These are phyloP conservation scores for Scedosporium dehoogii DNA, from an alignment of 2,329 filamentous ascomycete species.

Conservation along the genomic window DNA sequence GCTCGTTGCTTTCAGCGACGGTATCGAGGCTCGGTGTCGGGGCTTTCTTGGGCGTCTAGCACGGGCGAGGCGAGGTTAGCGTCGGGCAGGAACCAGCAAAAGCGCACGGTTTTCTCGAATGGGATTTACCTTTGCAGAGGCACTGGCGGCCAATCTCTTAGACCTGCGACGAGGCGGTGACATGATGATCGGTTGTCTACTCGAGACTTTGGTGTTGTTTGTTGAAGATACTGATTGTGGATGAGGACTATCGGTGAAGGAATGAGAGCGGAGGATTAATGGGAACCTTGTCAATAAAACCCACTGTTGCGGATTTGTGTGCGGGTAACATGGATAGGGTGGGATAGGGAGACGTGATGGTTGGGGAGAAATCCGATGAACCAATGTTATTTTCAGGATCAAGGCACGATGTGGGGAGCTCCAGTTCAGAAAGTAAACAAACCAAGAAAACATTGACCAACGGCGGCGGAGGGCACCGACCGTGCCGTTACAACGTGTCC, in stretches of 20 bases:
- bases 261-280: not conserved
- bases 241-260: not conserved
- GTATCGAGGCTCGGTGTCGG: slow-evolving; percentile 24
- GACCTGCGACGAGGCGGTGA: slow-evolving; percentile 33
- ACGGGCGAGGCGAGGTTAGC: not conserved
- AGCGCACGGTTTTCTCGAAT: not conserved
- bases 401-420: slow-evolving; percentile 5
- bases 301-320: not conserved
- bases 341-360: not conserved
- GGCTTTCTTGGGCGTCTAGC: slow-evolving; percentile 1
- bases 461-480: not conserved
- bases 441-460: not conserved
- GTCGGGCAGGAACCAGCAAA: not conserved
- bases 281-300: not conserved
- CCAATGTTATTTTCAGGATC: not conserved
- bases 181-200: slow-evolving; percentile 19
- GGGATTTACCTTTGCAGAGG: not conserved
- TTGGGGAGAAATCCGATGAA: not conserved
- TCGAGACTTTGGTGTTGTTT: not conserved
- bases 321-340: not conserved
- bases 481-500: not conserved
- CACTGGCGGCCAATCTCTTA: slow-evolving; percentile 27
- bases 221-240: not conserved
- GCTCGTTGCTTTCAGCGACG: slow-evolving; percentile 33
- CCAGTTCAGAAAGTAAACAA: slow-evolving; percentile 6